A percentile compares a stretch with the other conserved stretches of the same genome.
phyloP scores from a whole-genome alignment of 169 alveolate species.

The Blepharisma undulans region DNA sequence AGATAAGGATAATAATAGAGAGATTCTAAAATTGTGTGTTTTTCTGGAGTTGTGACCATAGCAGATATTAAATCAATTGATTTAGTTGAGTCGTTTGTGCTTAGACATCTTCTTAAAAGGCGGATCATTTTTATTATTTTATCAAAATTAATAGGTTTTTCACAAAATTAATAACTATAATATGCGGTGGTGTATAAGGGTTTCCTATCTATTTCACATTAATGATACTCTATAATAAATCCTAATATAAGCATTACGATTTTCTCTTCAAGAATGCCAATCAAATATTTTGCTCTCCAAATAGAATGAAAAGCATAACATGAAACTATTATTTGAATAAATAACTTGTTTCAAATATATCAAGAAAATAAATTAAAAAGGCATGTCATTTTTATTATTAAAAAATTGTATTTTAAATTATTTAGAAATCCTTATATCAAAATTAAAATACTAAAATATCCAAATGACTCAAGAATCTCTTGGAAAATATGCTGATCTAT shows the following conservation, averaged over 20 bases:
- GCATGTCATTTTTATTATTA: not conserved
- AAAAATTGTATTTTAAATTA: not conserved
- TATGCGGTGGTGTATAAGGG: too few relatives aligned
- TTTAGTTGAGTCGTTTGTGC: not conserved
- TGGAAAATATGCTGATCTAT: not conserved
- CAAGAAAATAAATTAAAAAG: not conserved
- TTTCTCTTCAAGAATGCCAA: too few relatives aligned
- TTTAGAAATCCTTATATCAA: not conserved
- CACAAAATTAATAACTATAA: too few relatives aligned
- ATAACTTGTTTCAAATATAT: too few relatives aligned
- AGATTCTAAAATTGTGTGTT: conserved; percentile 22
- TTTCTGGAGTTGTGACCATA: not conserved
- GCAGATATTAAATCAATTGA: conserved; percentile 21
- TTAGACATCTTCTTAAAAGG: not conserved
- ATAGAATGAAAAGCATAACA: too few relatives aligned
- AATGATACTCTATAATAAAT: too few relatives aligned
- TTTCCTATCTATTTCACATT: too few relatives aligned
- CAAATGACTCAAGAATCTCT: not conserved
- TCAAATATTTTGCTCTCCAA: too few relatives aligned
- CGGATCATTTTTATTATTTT: not conserved
- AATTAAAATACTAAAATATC: not conserved
- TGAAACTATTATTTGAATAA: too few relatives aligned
- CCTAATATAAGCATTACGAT: too few relatives aligned
- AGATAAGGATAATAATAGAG: not conserved
- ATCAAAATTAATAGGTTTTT: too few relatives aligned